Conservation (phyloP, 83 land plant genomes). For the Larix sibirica region DNA sequence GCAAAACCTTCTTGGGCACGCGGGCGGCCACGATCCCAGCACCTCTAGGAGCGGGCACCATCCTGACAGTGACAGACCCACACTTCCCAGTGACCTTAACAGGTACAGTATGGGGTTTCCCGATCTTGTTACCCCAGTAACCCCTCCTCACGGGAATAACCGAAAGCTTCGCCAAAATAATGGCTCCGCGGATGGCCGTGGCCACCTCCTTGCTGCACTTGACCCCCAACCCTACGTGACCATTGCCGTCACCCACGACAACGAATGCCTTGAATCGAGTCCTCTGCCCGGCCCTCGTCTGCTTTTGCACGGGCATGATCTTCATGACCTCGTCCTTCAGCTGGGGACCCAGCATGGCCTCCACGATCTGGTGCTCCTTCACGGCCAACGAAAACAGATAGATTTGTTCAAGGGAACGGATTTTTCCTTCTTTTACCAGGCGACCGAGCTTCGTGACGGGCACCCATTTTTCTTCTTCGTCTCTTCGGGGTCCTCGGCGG, state of each 20-base stretch:
- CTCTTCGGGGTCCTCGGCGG: conserved; percentile 14
- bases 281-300: conserved; percentile 32
- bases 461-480: conserved; percentile 38
- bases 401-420: conserved; percentile 25
- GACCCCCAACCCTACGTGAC: conserved; percentile 37
- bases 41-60: conserved; percentile 68
- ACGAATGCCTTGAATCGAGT: conserved; percentile 34
- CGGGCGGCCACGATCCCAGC: conserved; percentile 67
- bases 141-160: conserved; percentile 41
- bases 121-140: conserved; percentile 52
- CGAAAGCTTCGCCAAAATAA: conserved; percentile 48
- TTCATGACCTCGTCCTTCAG: conserved; percentile 44
- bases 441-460: conserved; percentile 38
- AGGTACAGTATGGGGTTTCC: conserved; percentile 47
- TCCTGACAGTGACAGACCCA: conserved; percentile 60
- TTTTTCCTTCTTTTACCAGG: conserved; percentile 31
- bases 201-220: conserved; percentile 54
- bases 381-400: conserved; percentile 28
- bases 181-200: conserved; percentile 45
- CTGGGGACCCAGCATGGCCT: conserved; percentile 17
- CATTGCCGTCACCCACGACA: conserved; percentile 26
- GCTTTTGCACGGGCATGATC: conserved; percentile 39
- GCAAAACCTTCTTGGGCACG: conserved; percentile 71
- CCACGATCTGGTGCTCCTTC: conserved; percentile 40
- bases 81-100: conserved; percentile 58